phyloP scores from a whole-genome alignment of 2,329 filamentous ascomycete species.

The Graphium sp. region DNA sequence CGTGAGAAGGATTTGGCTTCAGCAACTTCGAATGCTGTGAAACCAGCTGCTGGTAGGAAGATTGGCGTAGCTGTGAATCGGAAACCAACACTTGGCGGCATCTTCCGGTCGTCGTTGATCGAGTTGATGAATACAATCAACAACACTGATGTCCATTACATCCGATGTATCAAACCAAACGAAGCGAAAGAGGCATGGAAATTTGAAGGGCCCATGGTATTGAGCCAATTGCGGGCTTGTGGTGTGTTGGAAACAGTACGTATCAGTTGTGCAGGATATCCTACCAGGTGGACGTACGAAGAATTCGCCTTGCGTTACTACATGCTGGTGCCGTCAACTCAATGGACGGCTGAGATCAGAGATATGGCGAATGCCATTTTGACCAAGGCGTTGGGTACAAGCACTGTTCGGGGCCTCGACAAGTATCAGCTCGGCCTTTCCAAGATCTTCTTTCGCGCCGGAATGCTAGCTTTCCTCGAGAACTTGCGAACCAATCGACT shows the following conservation, averaged over 20 bases:
- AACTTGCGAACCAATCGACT: slow-evolving; percentile 80
- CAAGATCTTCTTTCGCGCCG: slow-evolving; percentile 98
- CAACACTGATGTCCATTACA: slow-evolving; percentile 96
- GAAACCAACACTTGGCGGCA: slow-evolving; percentile 92
- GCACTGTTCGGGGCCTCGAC: slow-evolving; percentile 58
- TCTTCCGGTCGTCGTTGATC: slow-evolving; percentile 96
- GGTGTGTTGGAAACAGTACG: slow-evolving; percentile 97
- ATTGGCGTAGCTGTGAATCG: slow-evolving; percentile 85
- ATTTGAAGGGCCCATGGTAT: slow-evolving; percentile 96
- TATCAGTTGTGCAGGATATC: slow-evolving; percentile 94
- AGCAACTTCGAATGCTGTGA: slow-evolving; percentile 53
- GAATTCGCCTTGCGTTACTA: slow-evolving; percentile 97
- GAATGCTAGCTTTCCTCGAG: slow-evolving; percentile 96
- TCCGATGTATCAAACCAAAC: slow-evolving; percentile 97
- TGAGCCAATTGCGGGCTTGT: slow-evolving; percentile 91
- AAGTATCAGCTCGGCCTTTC: slow-evolving; percentile 96
- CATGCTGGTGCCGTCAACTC: slow-evolving; percentile 79
- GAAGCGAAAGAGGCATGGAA: slow-evolving; percentile 95
- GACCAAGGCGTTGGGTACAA: slow-evolving; percentile 68
- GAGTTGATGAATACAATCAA: slow-evolving; percentile 98
- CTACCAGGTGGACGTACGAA: slow-evolving; percentile 96
- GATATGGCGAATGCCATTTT: slow-evolving; percentile 90
- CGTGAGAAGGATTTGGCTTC: slow-evolving; percentile 72
- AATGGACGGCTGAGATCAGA: slow-evolving; percentile 88
- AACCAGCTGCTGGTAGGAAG: slow-evolving; percentile 64